Base-by-base conservation (phyloP, 2,329 filamentous ascomycete species). In the Fusarium begoniae region DNA sequence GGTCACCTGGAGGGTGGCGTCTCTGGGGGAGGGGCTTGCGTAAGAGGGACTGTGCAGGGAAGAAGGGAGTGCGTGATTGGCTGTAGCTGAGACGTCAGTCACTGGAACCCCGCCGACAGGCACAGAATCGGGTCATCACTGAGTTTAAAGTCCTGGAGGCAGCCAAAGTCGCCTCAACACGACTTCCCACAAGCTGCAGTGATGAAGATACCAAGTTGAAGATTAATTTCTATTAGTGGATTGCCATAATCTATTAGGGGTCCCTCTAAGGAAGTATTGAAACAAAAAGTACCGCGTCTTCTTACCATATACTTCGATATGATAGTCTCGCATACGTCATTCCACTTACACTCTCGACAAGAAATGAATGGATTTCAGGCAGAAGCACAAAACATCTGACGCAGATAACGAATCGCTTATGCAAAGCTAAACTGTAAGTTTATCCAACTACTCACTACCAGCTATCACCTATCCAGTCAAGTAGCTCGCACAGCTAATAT, bases 11-110 rank as follows among this genome's bases (percentile, higher is more conserved):
- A 71, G 62, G 24, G 70, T 73, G 72, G 72, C 69, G 72, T 63
- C 61, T 50, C 62, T 45, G 72, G 61, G 65, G 57, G 66, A 70
- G 63, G 74, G 74, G 74, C 74, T 76, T 76, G 74, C 74, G 74
- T 76, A 76, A 76, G 75, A 60, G 50, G 30, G 32, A 38, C 35
- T 18, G 17, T 32, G 37, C 37, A 62, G 57, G 56, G 55, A 47
- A 28, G 3, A 30, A 18, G 2, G 13, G 20, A 15, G 12, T 11
- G 4, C 15, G 4, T 70, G 65, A 70, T 76, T 76, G 74, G 73
- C 5, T 43, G 30, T 12, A 15, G 26, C 17, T 17, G 28, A 38
- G 40, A 60, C 59, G 28, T 56, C 64, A 75, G 60, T 74, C 40
- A 38, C 38, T 60, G 17, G 17, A 60, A 59, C 63, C 54, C 66